Base-by-base conservation (phyloP, 2,329 filamentous ascomycete genomes). In the Neofusicoccum parvum region DNA sequence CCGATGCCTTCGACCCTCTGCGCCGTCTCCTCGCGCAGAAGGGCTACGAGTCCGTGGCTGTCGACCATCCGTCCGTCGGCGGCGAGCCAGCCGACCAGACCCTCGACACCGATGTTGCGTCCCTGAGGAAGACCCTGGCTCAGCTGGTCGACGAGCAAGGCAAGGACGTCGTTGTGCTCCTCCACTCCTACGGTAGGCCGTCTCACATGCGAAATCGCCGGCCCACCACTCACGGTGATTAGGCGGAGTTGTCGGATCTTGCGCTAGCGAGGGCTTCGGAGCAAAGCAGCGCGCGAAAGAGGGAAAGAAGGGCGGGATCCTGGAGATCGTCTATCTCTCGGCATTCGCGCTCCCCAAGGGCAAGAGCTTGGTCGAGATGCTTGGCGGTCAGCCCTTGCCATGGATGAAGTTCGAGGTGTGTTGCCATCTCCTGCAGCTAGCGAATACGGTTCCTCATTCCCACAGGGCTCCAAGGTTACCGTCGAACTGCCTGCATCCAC, bases 51-150 rank as follows among this genome's bases (percentile, higher is more conserved):
- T 54, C 62, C 20, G 37, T 54, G 2, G 62, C 62, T 15, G 62
- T 64, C 17, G 62, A 64, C 50, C 62, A 64, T 48, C 62, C 62
- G 5, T 64, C 62, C 9, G 50, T 64, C 15, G 62, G 62, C 49
- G 32, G 49, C 41, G 50, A 64, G 15, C 50, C 62, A 10, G 49
- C 41, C 1, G 45, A 53, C 49, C 49, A 54, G 17, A 64, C 62
- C 6, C 36, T 64, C 50, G 50, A 64, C 27, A 48, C 49, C 41
- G 62, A 64, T 15, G 62, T 48, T 12, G 41, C 50, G 4, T 54
- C 39, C 2, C 32, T 64, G 32, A 48, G 62, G 36, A 14, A 10
- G 0, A 45, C 23, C 11, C 32, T 64, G n/a, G 3, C n/a, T 11
- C n/a, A 37, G 5, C 41, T 64, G 23, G 27, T 64, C 34, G 50